These are phyloP conservation scores for Candida freyschussii DNA, from an alignment of 1,139 yeast genomes.

Conservation along the genomic window DNA sequence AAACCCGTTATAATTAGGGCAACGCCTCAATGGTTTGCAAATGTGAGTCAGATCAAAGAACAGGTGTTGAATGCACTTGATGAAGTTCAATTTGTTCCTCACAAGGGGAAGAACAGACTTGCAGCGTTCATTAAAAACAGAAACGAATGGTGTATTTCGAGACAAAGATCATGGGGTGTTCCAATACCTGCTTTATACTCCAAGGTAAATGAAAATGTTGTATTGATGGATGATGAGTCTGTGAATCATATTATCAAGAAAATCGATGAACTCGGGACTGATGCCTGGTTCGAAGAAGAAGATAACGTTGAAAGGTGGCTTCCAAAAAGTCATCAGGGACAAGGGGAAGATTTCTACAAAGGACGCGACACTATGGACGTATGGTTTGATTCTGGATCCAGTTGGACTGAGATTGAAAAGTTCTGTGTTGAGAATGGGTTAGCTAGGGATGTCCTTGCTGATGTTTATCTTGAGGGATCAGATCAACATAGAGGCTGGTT, in stretches of 20 bases:
- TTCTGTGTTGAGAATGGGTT: slow-evolving; percentile 30
- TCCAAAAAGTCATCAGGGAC: slow-evolving; percentile 41
- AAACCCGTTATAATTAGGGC: slow-evolving; percentile 93
- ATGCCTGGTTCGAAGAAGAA: slow-evolving; percentile 70
- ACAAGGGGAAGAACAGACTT: slow-evolving; percentile 65
- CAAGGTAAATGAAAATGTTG: slow-evolving; percentile 47
- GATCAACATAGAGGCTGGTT: slow-evolving; percentile 99
- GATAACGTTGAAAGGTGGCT: slow-evolving; percentile 65
- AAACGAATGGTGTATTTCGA: slow-evolving; percentile 95
- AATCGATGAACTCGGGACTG: slow-evolving; percentile 54
- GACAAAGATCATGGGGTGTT: slow-evolving; percentile 99
- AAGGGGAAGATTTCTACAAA: slow-evolving; percentile 44
- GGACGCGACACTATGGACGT: slow-evolving; percentile 96
- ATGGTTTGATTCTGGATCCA: slow-evolving; percentile 97
- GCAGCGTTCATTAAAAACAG: slow-evolving; percentile 69
- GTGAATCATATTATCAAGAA: slow-evolving; percentile 51
- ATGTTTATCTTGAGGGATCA: slow-evolving; percentile 86
- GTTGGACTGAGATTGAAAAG: slow-evolving; percentile 68
- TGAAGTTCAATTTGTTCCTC: slow-evolving; percentile 67
- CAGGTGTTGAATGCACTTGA: slow-evolving; percentile 56
- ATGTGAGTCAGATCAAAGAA: slow-evolving; percentile 68
- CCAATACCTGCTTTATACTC: slow-evolving; percentile 86
- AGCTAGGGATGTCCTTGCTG: slow-evolving; percentile 46
- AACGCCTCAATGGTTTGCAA: slow-evolving; percentile 96
- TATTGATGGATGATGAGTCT: slow-evolving; percentile 47